Evolutionary conservation across 805 yeast genomes (phyloP).

Genomic region (Debaryomyces maramus): DNA sequence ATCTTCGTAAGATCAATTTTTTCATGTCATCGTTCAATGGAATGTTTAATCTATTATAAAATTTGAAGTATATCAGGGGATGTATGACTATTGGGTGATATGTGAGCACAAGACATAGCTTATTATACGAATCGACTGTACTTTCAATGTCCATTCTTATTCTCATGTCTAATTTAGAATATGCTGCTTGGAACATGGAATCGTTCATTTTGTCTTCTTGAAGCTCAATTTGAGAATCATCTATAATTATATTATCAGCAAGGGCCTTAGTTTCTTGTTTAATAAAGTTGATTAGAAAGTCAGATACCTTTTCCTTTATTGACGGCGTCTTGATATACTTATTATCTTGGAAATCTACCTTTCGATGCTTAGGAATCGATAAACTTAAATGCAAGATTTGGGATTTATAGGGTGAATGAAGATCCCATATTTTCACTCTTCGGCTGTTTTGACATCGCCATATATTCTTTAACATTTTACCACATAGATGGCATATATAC

Average conservation of each 20-base stretch:
- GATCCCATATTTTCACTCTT: not conserved
- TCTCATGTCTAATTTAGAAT: slow-evolving; percentile 3
- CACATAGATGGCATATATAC: slow-evolving; percentile 5
- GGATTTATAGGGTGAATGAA: not conserved
- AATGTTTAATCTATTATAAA: slow-evolving; percentile 15
- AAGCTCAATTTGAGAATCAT: not conserved
- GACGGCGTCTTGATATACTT: not conserved
- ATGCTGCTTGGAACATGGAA: slow-evolving; percentile 2
- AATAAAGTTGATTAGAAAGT: slow-evolving; percentile 7
- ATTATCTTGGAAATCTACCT: slow-evolving; percentile 5
- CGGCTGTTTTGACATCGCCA: slow-evolving; percentile 9
- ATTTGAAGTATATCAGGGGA: slow-evolving; percentile 26
- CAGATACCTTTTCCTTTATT: slow-evolving; percentile 7
- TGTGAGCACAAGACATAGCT: slow-evolving; percentile 28
- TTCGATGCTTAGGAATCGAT: not conserved
- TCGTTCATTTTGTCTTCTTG: not conserved
- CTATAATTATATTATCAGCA: slow-evolving; percentile 1
- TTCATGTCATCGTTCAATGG: slow-evolving; percentile 20
- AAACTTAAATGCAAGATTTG: not conserved
- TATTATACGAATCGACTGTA: slow-evolving; percentile 29
- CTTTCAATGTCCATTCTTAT: slow-evolving; percentile 18
- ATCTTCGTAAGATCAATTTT: slow-evolving; percentile 24
- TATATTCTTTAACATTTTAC: slow-evolving; percentile 7
- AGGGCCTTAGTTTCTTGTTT: slow-evolving; percentile 7
- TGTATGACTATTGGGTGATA: slow-evolving; percentile 33